phyloP scores from a whole-genome alignment of 1,139 yeast genomes.

The Ogataea hybrid region DNA sequence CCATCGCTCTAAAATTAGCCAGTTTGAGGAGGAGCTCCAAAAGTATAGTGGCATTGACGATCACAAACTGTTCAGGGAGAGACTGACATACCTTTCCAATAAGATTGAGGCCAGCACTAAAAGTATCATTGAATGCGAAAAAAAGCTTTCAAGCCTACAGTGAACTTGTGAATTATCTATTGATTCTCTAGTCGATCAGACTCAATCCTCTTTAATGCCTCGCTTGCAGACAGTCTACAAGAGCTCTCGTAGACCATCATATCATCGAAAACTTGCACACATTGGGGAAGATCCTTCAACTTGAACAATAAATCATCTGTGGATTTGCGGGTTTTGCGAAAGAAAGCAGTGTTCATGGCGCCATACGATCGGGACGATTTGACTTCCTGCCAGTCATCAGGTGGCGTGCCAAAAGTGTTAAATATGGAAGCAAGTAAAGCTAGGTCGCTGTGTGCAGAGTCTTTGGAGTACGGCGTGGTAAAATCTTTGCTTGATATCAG shows the following conservation, averaged over 20 bases:
- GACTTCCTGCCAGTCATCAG: constrained; percentile 49
- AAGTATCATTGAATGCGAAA: constrained; percentile 31
- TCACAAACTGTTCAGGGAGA: constrained; percentile 49
- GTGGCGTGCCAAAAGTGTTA: constrained; percentile 68
- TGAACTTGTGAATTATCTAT: neutral
- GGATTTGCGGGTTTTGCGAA: constrained; percentile 33
- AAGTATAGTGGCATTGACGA: constrained; percentile 46
- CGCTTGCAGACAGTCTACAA: constrained; percentile 35
- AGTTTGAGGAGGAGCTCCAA: constrained; percentile 70
- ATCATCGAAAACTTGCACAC: constrained; percentile 30
- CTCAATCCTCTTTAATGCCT: constrained; percentile 10
- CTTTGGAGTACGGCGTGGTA: constrained; percentile 40
- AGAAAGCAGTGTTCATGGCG: constrained; percentile 36
- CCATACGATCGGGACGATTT: constrained; percentile 38
- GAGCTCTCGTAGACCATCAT: constrained; percentile 43
- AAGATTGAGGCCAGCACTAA: constrained; percentile 60
- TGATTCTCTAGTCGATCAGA: too few relatives aligned
- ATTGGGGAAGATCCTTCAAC: constrained; percentile 26
- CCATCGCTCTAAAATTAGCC: constrained; percentile 61
- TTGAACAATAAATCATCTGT: constrained; percentile 36
- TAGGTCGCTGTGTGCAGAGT: constrained; percentile 55
- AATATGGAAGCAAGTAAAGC: constrained; percentile 63
- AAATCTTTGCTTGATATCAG: constrained; percentile 51
- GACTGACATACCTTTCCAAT: constrained; percentile 62
- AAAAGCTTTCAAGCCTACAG: constrained; percentile 18